Percentiles rank a stretch among this genome's conserved stretches.
Evolutionary conservation across 2,329 filamentous ascomycete species (phyloP).

Genomic region (Scedosporium boydii): DNA sequence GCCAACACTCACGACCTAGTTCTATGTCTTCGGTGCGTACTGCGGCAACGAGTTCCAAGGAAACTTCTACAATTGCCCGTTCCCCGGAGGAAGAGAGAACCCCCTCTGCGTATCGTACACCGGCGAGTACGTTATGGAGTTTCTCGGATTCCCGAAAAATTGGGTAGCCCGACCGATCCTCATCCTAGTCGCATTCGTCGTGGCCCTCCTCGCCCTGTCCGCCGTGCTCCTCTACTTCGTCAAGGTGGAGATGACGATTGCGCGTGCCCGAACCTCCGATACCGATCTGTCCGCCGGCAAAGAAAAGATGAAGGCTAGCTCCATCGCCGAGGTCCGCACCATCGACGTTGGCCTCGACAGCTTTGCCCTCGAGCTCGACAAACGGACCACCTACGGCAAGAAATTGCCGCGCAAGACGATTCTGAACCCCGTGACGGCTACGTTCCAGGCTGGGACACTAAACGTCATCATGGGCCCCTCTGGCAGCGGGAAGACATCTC

Average conservation of each 20-base stretch:
- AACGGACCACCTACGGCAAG: constrained; percentile 42
- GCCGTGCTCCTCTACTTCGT: constrained; percentile 54
- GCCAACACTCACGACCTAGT: constrained; percentile 28
- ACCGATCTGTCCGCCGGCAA: constrained; percentile 60
- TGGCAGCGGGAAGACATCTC: constrained; percentile 65
- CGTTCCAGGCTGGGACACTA: constrained; percentile 57
- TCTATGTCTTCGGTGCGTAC: constrained; percentile 63
- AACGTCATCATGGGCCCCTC: constrained; percentile 78
- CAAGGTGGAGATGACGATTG: constrained; percentile 60
- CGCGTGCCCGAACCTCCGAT: constrained; percentile 48
- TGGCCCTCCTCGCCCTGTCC: constrained; percentile 54
- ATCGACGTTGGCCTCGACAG: constrained; percentile 56
- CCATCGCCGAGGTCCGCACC: constrained; percentile 41
- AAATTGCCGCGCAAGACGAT: constrained; percentile 48
- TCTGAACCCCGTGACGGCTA: constrained; percentile 55
- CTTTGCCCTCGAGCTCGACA: constrained; percentile 56
- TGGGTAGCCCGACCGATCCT: constrained; percentile 62
- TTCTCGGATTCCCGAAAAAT: constrained; percentile 55
- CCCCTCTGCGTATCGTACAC: constrained; percentile 60
- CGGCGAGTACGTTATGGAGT: constrained; percentile 58
- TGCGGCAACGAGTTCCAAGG: constrained; percentile 64
- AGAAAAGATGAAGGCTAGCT: constrained; percentile 52
- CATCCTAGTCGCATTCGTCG: constrained; percentile 48
- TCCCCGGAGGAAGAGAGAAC: constrained; percentile 49
- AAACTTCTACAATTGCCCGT: constrained; percentile 65